Evolutionary conservation across 495 filamentous ascomycete genomes (phyloP), one percentile per base, ranked within the genome.

Genomic region (Hypoxylon trugodes): DNA sequence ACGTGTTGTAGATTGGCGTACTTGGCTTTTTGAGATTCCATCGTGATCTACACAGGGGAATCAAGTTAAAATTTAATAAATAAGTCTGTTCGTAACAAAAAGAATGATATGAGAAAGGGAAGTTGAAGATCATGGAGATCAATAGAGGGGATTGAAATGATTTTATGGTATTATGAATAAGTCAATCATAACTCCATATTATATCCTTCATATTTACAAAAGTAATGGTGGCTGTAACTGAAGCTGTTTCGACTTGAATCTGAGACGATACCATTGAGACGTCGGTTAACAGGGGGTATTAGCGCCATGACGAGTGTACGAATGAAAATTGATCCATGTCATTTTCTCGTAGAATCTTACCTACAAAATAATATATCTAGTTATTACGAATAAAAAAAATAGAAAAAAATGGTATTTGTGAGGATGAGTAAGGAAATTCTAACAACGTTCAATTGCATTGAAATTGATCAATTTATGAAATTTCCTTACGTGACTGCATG

Each of bases 21-120:
- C 36, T 71, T 64, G 54, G 65, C 46, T 18, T 66, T 67, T 22
- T 66, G 57, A n/a, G 75, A 69, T 32, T 74, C 75, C 75, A 77
- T 77, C 45, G 56, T 72, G 57, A 51, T 69, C 54, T 60, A 63
- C 45, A 64, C 58, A 33, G 18, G 25, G 45, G 37, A 61, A 33
- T 53, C 6, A 28, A 4, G 24, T 28, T 33, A 21, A 24, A 35
- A 28, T 25, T 2, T 18, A 28, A 30, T 33, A 30, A 21, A 16
- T 13, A 15, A 10, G 19, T 2, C 26, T 10, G 25, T 28, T 38
- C 19, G 15, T 36, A 4, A 38, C 12, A 43, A 26, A n/a, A 8
- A 59, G 4, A 32, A 54, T 26, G 15, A 32, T 25, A 22, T 49
- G 32, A 56, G 37, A 60, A 35, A 51, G 28, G 55, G 46, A 51